Base-by-base conservation (phyloP, 345 rosid species). In the Nephelium lappaceum region DNA sequence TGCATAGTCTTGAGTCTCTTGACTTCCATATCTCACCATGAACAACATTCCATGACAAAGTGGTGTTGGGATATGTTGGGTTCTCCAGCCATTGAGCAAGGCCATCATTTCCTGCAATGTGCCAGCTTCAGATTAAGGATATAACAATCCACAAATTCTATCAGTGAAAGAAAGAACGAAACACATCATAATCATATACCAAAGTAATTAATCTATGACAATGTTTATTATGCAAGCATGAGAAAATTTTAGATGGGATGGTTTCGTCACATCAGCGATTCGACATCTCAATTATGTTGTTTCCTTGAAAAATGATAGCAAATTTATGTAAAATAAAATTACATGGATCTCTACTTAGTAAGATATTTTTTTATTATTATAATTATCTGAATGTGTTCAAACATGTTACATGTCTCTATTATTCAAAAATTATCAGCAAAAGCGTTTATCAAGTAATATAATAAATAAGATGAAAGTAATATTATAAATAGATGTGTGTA, bases 61-160 rank as follows among this genome's bases (percentile, higher is more conserved):
- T 88, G 38, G 90, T 86, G 89, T 93, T 91, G 53, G 98, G 93
- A 87, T 90, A 89, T 67, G 95, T 86, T 73, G 98, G 98, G 79
- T 96, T 89, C 69, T 89, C 87, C 25, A 88, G 90, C 99, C 99
- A 96, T 75, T 86, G 88, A 73, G 89, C 75, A 82, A 96, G 89
- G 81, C 94, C 94, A 76, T 94, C 98, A 75, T 69, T 86, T 69
- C 99, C 99, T 96, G 88, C 73, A 87, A 77, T 64, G 73, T 80
- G 25, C n/a, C 65, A 80, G 67, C 69, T 77, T 73, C 71, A 85
- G 67, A 58, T 83, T 70, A 71, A 80, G 23, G 36, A 78, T 72
- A 66, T 82, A 21, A 71, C 1, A 66, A 21, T 43, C 60, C 70
- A 73, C 31, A 47, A 57, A 27, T 51, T 8, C 45, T 31, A 11